Percentiles rank a stretch among this genome's conserved stretches.
phyloP scores from a whole-genome alignment of 208 protist species.

The Blastocrithidia nonstop region DNA sequence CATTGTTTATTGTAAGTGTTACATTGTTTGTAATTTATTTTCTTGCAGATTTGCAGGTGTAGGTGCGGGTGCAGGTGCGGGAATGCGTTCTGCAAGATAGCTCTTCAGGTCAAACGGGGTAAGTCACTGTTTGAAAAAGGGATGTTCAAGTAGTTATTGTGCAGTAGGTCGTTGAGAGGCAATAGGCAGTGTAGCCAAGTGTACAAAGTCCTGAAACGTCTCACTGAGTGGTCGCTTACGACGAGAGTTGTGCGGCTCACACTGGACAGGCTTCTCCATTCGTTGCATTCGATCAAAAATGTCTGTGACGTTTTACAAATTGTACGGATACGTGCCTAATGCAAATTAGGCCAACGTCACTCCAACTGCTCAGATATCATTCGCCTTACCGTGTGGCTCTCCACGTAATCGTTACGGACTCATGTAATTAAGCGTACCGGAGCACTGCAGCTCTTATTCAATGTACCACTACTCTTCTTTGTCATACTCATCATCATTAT shows the following conservation, averaged over 20 bases:
- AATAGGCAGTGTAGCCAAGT: conserved; percentile 32
- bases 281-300: conserved; percentile 43
- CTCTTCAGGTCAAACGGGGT: conserved; percentile 52
- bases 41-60: conserved; percentile 25
- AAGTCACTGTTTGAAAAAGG: conserved; percentile 75
- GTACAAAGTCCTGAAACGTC: conserved; percentile 58
- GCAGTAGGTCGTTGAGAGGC: conserved; percentile 53
- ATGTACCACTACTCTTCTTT: too few relatives aligned
- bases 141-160: conserved; percentile 71
- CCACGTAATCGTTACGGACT: conserved; percentile 73
- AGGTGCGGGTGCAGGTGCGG: conserved; percentile 11
- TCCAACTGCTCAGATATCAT: conserved; percentile 82
- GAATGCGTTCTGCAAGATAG: conserved; percentile 35
- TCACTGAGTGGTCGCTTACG: conserved; percentile 22
- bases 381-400: conserved; percentile 51
- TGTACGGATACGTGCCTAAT: conserved; percentile 67
- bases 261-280: conserved; percentile 27
- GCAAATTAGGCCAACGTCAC: conserved; percentile 80
- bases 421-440: conserved; percentile 84
- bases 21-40: conserved; percentile 20
- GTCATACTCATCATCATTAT: neutral
- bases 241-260: conserved; percentile 13
- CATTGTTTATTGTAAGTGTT: too few relatives aligned
- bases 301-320: conserved; percentile 32
- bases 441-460: conserved; percentile 40